Conservation (phyloP, 331 rosid species). For the Telfairia occidentalis region DNA sequence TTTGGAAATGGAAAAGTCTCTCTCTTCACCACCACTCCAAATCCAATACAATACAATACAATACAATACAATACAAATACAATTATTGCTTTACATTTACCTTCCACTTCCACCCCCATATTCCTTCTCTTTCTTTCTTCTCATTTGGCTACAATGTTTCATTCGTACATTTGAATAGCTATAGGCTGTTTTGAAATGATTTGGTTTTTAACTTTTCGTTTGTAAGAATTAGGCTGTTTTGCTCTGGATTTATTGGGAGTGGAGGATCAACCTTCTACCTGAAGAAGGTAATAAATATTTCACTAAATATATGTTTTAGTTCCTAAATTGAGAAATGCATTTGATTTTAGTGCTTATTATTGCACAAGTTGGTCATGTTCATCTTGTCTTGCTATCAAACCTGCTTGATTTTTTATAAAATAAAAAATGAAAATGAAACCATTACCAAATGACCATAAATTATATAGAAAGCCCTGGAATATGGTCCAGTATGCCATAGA, state of each 20-base stretch:
- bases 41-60: no score
- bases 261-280: no score
- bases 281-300: no score
- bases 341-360: no score
- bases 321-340: no score
- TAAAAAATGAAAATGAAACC: not conserved
- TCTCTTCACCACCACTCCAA: not conserved
- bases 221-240: not conserved
- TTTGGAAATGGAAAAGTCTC: not conserved
- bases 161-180: no score
- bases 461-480: not conserved
- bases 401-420: no score
- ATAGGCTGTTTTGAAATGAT: not conserved
- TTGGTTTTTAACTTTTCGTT: not conserved
- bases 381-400: not conserved
- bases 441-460: no score
- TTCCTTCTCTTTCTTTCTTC: not conserved
- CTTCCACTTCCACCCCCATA: not conserved
- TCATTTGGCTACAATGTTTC: not conserved
- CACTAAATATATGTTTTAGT: no score
- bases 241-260: not conserved
- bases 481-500: not conserved
- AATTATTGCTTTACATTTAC: conserved; percentile 3
- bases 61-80: no score
- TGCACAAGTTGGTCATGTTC: no score